Base-by-base conservation (phyloP, 129 eudicot genomes). In the Ambrosia trifida region DNA sequence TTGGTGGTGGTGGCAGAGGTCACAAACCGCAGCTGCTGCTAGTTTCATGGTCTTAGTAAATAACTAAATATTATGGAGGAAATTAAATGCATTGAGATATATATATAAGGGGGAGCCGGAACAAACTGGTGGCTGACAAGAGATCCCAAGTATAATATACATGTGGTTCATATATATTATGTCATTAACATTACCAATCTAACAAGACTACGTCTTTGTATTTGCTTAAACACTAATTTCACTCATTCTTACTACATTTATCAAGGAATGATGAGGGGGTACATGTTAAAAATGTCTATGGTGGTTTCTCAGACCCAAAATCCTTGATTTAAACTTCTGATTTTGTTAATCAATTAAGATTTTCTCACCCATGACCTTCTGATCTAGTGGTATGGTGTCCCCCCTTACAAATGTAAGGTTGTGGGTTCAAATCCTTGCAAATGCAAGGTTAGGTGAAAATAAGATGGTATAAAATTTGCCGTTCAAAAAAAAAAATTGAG, bases 1-100 rank as follows among this genome's bases (percentile, higher is more conserved):
- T 63, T 7, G 78, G 20, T 49, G 78, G 9, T 73, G 36, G 28
- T 63, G 78, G 63, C 78, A 73, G 38, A 73, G 70, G 0, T 73
- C 70, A 20, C 78, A 73, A 18, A 62, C 41, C 18, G 40, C 20
- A 28, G 41, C 47, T 9, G 43, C 35, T 5, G 45, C 44, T 47
- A 12, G 7, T 31, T 68, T 68, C 72, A 68, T 47, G 41, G 30
- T 68, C 30, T 17, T 16, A 3, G 9, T 10, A 45, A 3, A 0
- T 10, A 45, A 3, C 2, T 10, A 45, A 3, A 0, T 10, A 45
- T 13, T 11, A 9, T 7, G 3, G 51, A 9, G 3, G 1, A 12
- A 11, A n/a, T n/a, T n/a, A n/a, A 3, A 11, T 45, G 51, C 28
- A 58, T 11, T 14, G 44, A 30, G 40, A 14, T 43, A 18, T 19